Percentiles rank a stretch among this genome's conserved stretches.
Conservation (phyloP, 2,329 filamentous ascomycete genomes). For the Nigrospora osmanthi region DNA sequence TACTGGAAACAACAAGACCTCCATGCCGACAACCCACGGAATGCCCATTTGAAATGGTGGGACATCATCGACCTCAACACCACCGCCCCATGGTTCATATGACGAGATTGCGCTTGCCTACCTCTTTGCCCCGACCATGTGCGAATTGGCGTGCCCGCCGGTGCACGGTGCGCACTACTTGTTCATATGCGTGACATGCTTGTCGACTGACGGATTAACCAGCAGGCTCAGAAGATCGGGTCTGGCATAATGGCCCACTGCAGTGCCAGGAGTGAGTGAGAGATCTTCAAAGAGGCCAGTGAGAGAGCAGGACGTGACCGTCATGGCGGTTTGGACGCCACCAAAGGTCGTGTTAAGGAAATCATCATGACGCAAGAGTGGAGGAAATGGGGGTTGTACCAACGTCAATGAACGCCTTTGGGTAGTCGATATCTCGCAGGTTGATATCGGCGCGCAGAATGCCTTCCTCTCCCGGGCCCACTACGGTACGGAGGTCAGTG, state of each 20-base stretch:
- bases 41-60: conserved; percentile 27
- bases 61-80: conserved; percentile 25
- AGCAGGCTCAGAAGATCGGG: conserved; percentile 28
- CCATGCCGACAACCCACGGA: conserved; percentile 19
- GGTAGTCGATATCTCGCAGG: conserved; percentile 30
- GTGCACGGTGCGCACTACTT: background rate
- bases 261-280: conserved; percentile 14
- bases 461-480: conserved; percentile 32
- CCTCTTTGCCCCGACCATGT: too few species aligned
- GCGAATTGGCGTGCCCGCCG: too few species aligned
- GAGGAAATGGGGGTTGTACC: conserved; percentile 5
- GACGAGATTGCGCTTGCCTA: conserved; percentile 1
- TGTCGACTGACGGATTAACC: conserved; percentile 24
- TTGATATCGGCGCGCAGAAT: conserved; percentile 44
- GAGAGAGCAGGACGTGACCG: too few species aligned
- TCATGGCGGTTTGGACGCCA: too few species aligned
- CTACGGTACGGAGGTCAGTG: background rate
- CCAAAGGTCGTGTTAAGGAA: too few species aligned
- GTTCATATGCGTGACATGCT: conserved; percentile 10
- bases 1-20: conserved; percentile 39
- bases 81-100: conserved; percentile 26
- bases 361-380: background rate
- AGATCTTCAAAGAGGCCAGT: background rate
- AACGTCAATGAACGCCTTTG: conserved; percentile 30
- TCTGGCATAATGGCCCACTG: conserved; percentile 6